phyloP scores from a whole-genome alignment of 139 green algal genomes.

The Microglena sp. region DNA sequence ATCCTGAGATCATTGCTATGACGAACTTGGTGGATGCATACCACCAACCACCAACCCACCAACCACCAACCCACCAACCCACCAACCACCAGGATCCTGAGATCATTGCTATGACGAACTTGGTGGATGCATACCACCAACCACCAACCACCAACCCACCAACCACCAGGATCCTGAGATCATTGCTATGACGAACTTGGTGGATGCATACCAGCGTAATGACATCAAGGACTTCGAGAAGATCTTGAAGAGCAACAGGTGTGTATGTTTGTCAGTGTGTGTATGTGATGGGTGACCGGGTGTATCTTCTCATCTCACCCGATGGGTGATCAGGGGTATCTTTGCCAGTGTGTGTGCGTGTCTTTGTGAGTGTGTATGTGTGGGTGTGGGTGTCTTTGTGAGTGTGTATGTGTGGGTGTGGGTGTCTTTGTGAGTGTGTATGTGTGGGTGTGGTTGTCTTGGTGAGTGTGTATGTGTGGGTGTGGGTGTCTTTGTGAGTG shows the following conservation, averaged over 20 bases:
- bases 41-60: no score
- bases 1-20: conserved; percentile 88
- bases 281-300: no score
- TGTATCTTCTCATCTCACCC: not conserved
- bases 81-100: conserved; percentile 62
- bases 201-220: conserved; percentile 89
- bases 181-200: conserved; percentile 90
- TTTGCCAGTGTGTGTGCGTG: no score
- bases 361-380: no score
- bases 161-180: conserved; percentile 64
- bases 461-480: no score
- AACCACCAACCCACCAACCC: no score
- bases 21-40: conserved; percentile 92
- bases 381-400: no score
- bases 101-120: conserved; percentile 89
- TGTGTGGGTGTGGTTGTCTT: no score
- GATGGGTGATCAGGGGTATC: not conserved
- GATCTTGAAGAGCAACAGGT: conserved; percentile 71
- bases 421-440: no score
- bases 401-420: no score
- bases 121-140: conserved; percentile 81
- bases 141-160: not conserved
- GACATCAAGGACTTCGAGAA: conserved; percentile 90
- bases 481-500: no score
- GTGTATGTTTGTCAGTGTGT: no score